Evolutionary conservation across 2,329 filamentous ascomycete species (phyloP).

Genomic region (Metarhizium sp.): DNA sequence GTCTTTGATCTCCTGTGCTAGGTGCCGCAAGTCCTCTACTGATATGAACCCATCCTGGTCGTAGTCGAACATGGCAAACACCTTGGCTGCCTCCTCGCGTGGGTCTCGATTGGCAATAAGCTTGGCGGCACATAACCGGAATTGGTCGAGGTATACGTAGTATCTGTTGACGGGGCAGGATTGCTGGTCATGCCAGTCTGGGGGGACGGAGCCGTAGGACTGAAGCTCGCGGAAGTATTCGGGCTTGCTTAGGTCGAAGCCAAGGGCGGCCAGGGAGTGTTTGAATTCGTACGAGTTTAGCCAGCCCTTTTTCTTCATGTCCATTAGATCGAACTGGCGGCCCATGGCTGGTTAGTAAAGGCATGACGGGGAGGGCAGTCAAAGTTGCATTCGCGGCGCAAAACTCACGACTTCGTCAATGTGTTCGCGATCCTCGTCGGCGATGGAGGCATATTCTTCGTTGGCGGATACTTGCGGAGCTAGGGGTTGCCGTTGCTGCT

Average conservation of each 20-base stretch:
- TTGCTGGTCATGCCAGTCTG: slow-evolving; percentile 40
- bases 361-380: background rate
- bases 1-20: slow-evolving; percentile 86
- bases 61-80: slow-evolving; percentile 88
- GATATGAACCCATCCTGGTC: slow-evolving; percentile 88
- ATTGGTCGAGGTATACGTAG: slow-evolving; percentile 44
- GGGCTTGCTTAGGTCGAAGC: slow-evolving; percentile 81
- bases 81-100: slow-evolving; percentile 79
- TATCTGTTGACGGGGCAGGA: slow-evolving; percentile 34
- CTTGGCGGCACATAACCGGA: slow-evolving; percentile 64
- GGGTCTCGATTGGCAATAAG: slow-evolving; percentile 78
- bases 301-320: slow-evolving; percentile 86
- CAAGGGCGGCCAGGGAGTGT: slow-evolving; percentile 89
- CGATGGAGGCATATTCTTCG: slow-evolving; percentile 40
- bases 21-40: slow-evolving; percentile 75
- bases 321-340: slow-evolving; percentile 80
- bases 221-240: slow-evolving; percentile 77
- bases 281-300: slow-evolving; percentile 98
- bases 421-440: slow-evolving; percentile 85
- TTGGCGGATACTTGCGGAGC: slow-evolving; percentile 25
- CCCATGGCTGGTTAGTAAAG: slow-evolving; percentile 9
- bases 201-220: slow-evolving; percentile 66
- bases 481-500: slow-evolving; percentile 16
- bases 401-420: slow-evolving; percentile 81
- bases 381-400: background rate